Conservation (phyloP, 2,329 filamentous ascomycete genomes). For the Phialemoniopsis sp. region DNA sequence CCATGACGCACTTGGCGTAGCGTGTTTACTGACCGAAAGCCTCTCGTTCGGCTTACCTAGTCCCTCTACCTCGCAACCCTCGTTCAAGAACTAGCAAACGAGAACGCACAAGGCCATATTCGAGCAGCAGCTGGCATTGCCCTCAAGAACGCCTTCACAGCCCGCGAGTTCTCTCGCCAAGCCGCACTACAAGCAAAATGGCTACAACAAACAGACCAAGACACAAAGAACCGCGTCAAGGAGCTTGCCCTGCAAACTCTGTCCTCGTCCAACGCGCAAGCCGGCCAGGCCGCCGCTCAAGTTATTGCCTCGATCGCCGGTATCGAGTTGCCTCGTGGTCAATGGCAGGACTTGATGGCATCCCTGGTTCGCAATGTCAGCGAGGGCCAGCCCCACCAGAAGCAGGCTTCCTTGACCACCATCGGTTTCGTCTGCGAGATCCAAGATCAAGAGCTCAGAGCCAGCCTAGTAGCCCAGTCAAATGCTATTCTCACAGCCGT, state of each 20-base stretch:
- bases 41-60: conserved; percentile 42
- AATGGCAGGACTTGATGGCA: conserved; percentile 91
- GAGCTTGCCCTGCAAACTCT: conserved; percentile 85
- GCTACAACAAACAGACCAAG: conserved; percentile 75
- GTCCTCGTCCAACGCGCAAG: conserved; percentile 71
- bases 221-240: conserved; percentile 86
- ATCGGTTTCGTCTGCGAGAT: conserved; percentile 99
- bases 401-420: conserved; percentile 90
- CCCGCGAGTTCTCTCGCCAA: conserved; percentile 82
- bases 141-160: conserved; percentile 96
- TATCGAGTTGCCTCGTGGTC: conserved; percentile 87
- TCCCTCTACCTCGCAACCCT: conserved; percentile 89
- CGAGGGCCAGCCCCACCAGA: conserved; percentile 79
- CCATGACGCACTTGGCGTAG: background rate
- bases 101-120: conserved; percentile 75
- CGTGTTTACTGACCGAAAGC: conserved; percentile 8
- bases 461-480: conserved; percentile 78
- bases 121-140: conserved; percentile 93
- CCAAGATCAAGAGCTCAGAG: conserved; percentile 80
- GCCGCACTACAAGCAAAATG: conserved; percentile 92
- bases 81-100: conserved; percentile 91
- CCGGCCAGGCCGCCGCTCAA: conserved; percentile 86
- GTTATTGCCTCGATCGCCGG: conserved; percentile 92
- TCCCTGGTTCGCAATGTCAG: conserved; percentile 90
- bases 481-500: conserved; percentile 98